Base-by-base conservation (phyloP, 306 rosid species). In the Leucaena leucocephala region DNA sequence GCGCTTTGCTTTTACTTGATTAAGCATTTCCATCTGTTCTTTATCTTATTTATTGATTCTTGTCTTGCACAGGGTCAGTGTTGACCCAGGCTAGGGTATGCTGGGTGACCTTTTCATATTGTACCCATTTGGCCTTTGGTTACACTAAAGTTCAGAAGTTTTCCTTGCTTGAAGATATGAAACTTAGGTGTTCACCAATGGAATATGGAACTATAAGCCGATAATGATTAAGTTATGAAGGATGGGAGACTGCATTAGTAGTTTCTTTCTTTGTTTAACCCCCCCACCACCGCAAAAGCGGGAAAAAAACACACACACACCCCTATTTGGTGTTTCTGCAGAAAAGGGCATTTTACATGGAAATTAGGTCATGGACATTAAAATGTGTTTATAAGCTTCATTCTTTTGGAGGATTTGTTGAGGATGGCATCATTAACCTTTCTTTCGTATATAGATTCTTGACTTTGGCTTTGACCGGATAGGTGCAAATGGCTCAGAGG, bases 391-490 rank as follows among this genome's bases (percentile, higher is more conserved):
- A 12, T 63, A 17, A 73, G 49, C 21, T 44, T 19, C 65, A 57
- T 73, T 74, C 45, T 57, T 58, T 84, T 46, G 76, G 39, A 77
- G 40, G 80, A 36, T 54, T 48, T 80, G 49, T 82, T 49, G 22
- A 58, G 74, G 38, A 79, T 82, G 79, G 76, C 50, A 43, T 87
- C 33, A 58, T 85, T 72, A 55, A 83, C 84, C 39, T 63, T 82
- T 80, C 27, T 84, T 88, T 85, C 76, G 72, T 82, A 54, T 77
- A 63, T 61, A 95, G 97, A 86, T 95, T 84, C 92, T 95, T 82
- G 99, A 95, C 91, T 95, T 95, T 45, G 99, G 64, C 67, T 91
- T 95, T 86, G 98, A 95, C 21, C 91, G 98, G 67, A n/a, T 95
- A 78, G 98, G 99, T 44, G 99, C 97, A 70, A 86, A 83, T 72